A percentile compares a stretch with the other conserved stretches of the same genome.
Conservation (phyloP, 495 filamentous ascomycete genomes). For the Letharia columbiana region DNA sequence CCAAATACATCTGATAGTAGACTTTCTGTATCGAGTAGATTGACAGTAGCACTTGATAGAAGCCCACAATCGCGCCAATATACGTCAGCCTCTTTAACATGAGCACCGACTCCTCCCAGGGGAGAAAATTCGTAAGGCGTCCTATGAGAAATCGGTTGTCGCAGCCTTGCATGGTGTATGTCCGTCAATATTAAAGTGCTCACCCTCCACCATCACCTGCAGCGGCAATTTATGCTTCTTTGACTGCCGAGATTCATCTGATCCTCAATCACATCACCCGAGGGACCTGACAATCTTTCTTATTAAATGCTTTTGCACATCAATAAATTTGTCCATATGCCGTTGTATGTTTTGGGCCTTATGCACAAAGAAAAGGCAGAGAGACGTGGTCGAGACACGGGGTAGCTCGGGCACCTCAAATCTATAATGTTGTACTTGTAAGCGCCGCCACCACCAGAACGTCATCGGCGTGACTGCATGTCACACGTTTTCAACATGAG, state of each 20-base stretch:
- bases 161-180: not conserved
- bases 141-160: not conserved
- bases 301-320: too few species aligned
- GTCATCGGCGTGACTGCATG: not conserved
- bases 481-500: not conserved
- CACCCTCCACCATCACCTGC: not conserved
- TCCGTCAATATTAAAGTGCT: not conserved
- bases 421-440: not conserved
- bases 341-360: not conserved
- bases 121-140: too few species aligned
- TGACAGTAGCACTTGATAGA: not conserved
- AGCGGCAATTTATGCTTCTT: conserved; percentile 3
- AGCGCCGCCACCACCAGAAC: not conserved
- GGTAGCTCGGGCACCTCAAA: not conserved
- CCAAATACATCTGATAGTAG: not conserved
- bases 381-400: too few species aligned
- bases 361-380: not conserved
- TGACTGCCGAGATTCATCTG: not conserved
- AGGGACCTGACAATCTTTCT: not conserved
- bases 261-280: not conserved
- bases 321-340: too few species aligned
- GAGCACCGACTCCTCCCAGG: too few species aligned
- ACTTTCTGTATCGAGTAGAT: not conserved
- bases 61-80: not conserved
- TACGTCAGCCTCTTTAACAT: too few species aligned